Base-by-base conservation (phyloP, 164 flowering plant species). In the Piper longum region DNA sequence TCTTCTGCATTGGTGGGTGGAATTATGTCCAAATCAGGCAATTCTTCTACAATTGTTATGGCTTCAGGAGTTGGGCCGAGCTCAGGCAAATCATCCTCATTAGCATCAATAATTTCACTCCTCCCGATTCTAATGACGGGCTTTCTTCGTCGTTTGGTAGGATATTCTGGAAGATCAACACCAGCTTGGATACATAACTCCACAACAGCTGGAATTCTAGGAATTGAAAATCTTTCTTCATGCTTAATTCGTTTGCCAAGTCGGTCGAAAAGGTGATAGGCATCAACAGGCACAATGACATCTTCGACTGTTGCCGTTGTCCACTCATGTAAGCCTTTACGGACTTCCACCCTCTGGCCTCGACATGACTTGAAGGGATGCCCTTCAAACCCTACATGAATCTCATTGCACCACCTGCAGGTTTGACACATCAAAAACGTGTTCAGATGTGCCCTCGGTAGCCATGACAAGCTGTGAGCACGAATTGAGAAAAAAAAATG, bases 181-280 rank as follows among this genome's bases (percentile, higher is more conserved):
- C 99, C 99, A 12, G 96, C 97, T 78, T 91, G 99, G 74, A 95
- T 82, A 71, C 99, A 95, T 26, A 95, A 93, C 76, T 95, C 97
- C 16, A 88, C 83, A 3, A 95, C 65, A 51, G 97, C 96, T 3
- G 97, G 99, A 56, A 95, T 65, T 62, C 98, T 73, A 12, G 91
- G 96, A 61, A 84, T 71, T 57, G 93, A 77, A 59, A 89, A 89
- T 70, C 98, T 81, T 69, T 87, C 86, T 1, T 77, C 82, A 66
- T 93, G 97, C 55, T 91, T 44, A 39, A 93, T 90, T 36, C 96
- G 95, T 61, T 67, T 80, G n/a, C 89, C 85, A 9, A 92, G 86
- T 59, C 95, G 95, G 62, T 92, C 98, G 55, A 72, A 79, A 19
- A 93, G 84, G 78, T 93, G 99, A 67, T 67, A 93, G 41, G 88